Evolutionary conservation across 805 yeast species (phyloP).

Genomic region (Suhomyces xylopsoci): DNA sequence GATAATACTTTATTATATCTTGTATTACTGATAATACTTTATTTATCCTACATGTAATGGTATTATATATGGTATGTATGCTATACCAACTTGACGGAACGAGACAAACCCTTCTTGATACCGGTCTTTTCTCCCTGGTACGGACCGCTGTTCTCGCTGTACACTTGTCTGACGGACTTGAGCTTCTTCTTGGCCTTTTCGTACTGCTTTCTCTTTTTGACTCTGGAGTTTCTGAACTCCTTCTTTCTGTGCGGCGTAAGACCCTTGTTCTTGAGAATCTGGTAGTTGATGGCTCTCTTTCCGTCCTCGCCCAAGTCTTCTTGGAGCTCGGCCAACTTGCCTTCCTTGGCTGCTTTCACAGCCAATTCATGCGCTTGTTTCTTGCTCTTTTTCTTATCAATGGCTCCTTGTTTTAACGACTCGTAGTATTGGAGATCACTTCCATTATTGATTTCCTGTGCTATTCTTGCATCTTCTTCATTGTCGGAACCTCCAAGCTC

Average conservation of each 20-base stretch:
- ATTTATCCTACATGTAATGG: too few relatives aligned
- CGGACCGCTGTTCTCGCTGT: slow-evolving; percentile 60
- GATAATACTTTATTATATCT: too few relatives aligned
- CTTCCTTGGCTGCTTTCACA: slow-evolving; percentile 76
- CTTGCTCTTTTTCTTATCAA: slow-evolving; percentile 51
- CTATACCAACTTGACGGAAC: slow-evolving; percentile 68
- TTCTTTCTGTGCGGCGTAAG: slow-evolving; percentile 90
- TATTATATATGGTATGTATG: too few relatives aligned
- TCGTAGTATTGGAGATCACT: slow-evolving; percentile 61
- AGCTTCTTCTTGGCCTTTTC: slow-evolving; percentile 93
- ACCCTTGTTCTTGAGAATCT: slow-evolving; percentile 94
- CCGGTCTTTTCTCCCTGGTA: slow-evolving; percentile 96
- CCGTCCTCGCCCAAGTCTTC: slow-evolving; percentile 74
- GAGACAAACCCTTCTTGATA: slow-evolving; percentile 90
- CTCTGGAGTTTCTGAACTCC: slow-evolving; percentile 93
- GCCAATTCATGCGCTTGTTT: slow-evolving; percentile 67
- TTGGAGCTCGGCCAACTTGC: slow-evolving; percentile 68
- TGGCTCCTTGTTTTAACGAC: slow-evolving; percentile 46
- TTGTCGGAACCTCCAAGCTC: slow-evolving; percentile 35
- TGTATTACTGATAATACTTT: too few relatives aligned
- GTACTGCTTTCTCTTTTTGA: slow-evolving; percentile 96
- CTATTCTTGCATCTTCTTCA: slow-evolving; percentile 44
- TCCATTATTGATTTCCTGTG: slow-evolving; percentile 41
- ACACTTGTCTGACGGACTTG: slow-evolving; percentile 87
- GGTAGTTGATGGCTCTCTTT: slow-evolving; percentile 92